Evolutionary conservation across 2,329 filamentous ascomycete species (phyloP), one percentile per base, ranked within the genome.

Genomic region (Apiospora pterosperma): DNA sequence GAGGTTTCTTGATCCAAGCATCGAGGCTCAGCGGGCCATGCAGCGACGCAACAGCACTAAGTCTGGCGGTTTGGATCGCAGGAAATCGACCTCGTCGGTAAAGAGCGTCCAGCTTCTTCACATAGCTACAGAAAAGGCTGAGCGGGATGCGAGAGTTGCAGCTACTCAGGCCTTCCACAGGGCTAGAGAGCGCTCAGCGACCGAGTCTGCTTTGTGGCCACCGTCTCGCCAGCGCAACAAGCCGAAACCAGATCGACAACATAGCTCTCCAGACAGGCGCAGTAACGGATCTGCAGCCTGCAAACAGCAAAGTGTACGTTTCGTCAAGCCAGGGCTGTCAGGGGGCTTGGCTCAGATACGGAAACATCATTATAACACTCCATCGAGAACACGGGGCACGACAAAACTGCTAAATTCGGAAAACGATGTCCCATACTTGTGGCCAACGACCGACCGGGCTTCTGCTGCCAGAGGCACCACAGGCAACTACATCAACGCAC

Each of bases 71-170:
- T 76, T 86, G 28, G 74, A 77, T 69, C 82, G 81, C 68, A 84
- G 82, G 72, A 88, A 85, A 71, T 88, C 85, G 7, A 80, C 79
- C n/a, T 80, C 77, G 65, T 84, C 84, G 38, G 76, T 80, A 36
- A 79, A 79, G 61, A 79, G 80, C 36, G 77, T 81, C 23, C 76
- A 78, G 65, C 75, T 85, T 23, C 79, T 84, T 61, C 78, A 82
- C 61, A 84, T 88, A 55, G 77, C 82, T 68, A 82, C 83, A 1
- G 76, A 74, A 12, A 74, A 77, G 4, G 84, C 85, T 2, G 81
- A 85, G 60, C 80, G 85, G 63, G 86, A 90, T 74, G 89, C 89
- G 8, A 83, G 87, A 42, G 81, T 84, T 42, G 89, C 89, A 25
- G 89, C 89, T 8, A 78, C 80, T 38, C 78, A 88, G 70, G 90